Conservation (phyloP, 1,139 yeast genomes). For the Candida pseudoviswanathii region DNA sequence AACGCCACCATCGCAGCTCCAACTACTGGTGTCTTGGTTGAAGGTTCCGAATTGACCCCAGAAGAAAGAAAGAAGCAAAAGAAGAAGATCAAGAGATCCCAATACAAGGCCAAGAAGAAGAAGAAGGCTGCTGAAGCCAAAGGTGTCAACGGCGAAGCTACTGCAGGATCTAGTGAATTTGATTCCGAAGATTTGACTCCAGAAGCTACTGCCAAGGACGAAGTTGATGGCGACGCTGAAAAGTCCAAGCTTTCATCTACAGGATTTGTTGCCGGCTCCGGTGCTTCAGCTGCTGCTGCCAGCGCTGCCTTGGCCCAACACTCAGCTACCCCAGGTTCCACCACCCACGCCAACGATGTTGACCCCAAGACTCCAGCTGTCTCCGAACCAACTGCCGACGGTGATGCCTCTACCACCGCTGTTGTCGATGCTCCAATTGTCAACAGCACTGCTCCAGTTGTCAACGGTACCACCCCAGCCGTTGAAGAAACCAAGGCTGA, state of each 20-base stretch:
- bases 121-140: slow-evolving; percentile 43
- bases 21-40: slow-evolving; percentile 8
- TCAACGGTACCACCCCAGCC: slow-evolving; percentile 1
- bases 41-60: slow-evolving; percentile 27
- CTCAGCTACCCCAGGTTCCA: slow-evolving; percentile 3
- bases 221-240: slow-evolving; percentile 20
- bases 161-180: slow-evolving; percentile 17
- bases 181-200: slow-evolving; percentile 21
- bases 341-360: neutral
- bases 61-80: slow-evolving; percentile 49
- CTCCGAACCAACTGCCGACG: neutral
- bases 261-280: slow-evolving; percentile 14
- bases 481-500: slow-evolving; percentile 7
- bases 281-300: slow-evolving; percentile 12
- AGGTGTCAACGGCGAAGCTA: slow-evolving; percentile 24
- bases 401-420: slow-evolving; percentile 5
- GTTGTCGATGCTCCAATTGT: slow-evolving; percentile 8
- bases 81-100: slow-evolving; percentile 51
- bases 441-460: slow-evolving; percentile 7
- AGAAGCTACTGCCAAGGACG: slow-evolving; percentile 24
- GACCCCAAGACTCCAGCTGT: neutral
- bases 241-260: slow-evolving; percentile 10
- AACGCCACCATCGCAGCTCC: slow-evolving; percentile 9
- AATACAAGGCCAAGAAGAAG: slow-evolving; percentile 50
- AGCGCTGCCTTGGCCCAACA: slow-evolving; percentile 7